Evolutionary conservation across 2,329 filamentous ascomycete genomes (phyloP), one percentile per base, ranked within the genome.

Genomic region (Sarocladium kiliense): DNA sequence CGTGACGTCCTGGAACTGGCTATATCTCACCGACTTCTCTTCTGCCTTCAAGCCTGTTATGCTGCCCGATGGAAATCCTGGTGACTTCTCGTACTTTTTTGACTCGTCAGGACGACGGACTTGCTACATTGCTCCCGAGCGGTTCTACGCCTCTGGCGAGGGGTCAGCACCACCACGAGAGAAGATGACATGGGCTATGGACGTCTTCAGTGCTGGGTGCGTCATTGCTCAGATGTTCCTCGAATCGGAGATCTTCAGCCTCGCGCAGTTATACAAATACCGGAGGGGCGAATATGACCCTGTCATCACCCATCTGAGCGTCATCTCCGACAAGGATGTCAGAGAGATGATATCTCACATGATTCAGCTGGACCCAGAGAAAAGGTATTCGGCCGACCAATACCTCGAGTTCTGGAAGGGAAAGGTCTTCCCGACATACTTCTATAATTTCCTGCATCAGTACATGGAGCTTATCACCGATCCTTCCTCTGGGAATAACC

Each of bases 1-100:
- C 49, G 93, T 99, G 53, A 99, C 94, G 0, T 97, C 94, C 6
- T 99, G 94, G 94, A 97, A 97, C 74, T 99, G 95, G 94, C 80
- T 99, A 2, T 99, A 97, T 68, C 80, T 99, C 36, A 87, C 92
- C n/a, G 94, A 99, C 70, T 99, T 97, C 69, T 96, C 93, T 3
- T 91, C 93, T 0, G 87, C 89, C 0, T 97, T 96, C 75, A 99
- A 99, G 67, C 94, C 92, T 11, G 89, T 92, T 4, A 90, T 91
- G 69, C 77, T 99, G 2, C 94, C 94, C 2, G 93, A 97, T 69
- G 92, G 99, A 65, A 97, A 99, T 65, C 94, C 94, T 1, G 92
- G 91, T 16, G 91, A 97, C 64, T 99, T 97, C 65, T 96, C 92
- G 1, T 97, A 97, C 71, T 99, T 93, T 68, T 99, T 97, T 64